Base-by-base conservation (phyloP, 805 yeast genomes). In the Clavispora fructus region DNA sequence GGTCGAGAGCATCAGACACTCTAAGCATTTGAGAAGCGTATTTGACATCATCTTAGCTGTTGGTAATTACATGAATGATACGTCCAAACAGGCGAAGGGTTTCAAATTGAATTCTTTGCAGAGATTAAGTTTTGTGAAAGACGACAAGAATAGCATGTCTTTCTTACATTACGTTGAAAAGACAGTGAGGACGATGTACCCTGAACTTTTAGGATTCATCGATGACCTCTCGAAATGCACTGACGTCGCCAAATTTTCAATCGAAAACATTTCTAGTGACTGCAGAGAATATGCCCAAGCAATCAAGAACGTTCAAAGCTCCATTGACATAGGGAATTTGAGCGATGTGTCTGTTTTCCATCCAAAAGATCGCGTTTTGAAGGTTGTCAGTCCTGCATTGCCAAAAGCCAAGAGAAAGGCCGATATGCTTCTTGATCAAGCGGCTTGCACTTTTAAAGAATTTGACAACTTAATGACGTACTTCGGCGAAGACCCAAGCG, bases 21-120 rank as follows among this genome's bases (percentile, higher is more conserved):
- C 89, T 0, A 56, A 69, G 14, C 73, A 79, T 33, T 73, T 86
- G 57, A 74, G 79, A 51, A 72, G 73, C 44, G 77, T 85, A 3
- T 74, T 86, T 49, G 81, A 78, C 50, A 78, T 86, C 38, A 83
- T 86, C 49, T 77, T 83, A 53, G 81, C 82, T 12, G 79, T 86
- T 46, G 95, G 94, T 50, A 86, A 86, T 56, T 85, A 78, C 55
- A 86, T 86, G 94, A 86, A 86, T 60, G 89, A 83, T 56, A 64
- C 73, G 7, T 71, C 83, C 4, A 85, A 82, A 56, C 76, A 77
- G 51, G 90, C 87, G 0, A 71, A 72, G 30, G 95, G 95, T 17
- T 85, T 86, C 63, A 83, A 78, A 55, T 68, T 86, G 47, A 75
- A 82, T 39, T 83, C 92, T 0, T 70, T 86, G 48, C 87, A 78